Percentiles rank a stretch among this genome's conserved stretches.
Evolutionary conservation across 257 asterid genomes (phyloP).

Genomic region (Solanum chmielewskii): DNA sequence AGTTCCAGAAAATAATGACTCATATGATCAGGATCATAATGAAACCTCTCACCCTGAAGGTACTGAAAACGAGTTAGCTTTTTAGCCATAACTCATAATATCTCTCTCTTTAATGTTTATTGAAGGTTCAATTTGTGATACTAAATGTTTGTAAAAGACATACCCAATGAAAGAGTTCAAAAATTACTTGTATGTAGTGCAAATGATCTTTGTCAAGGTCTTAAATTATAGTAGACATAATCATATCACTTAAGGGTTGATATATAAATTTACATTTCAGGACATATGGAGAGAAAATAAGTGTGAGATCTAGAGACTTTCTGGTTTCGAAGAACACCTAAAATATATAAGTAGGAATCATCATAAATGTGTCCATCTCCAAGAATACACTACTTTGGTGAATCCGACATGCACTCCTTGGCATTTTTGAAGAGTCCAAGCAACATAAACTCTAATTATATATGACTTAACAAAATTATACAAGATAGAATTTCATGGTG

Average conservation of each 20-base stretch:
- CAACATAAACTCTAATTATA: not conserved
- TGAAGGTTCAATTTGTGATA: not conserved
- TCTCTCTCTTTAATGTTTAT: not conserved
- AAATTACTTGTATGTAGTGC: not conserved
- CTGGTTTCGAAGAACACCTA: not conserved
- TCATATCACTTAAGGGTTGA: not conserved
- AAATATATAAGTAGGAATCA: not conserved
- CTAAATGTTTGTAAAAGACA: not conserved
- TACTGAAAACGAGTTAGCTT: constrained; percentile 18
- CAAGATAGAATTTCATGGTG: not conserved
- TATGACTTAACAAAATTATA: not conserved
- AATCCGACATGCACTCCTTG: too few species aligned
- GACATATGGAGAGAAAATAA: not conserved
- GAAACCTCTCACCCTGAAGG: constrained; percentile 88
- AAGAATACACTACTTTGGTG: too few species aligned
- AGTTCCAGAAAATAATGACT: constrained; percentile 50
- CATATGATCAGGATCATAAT: constrained; percentile 65
- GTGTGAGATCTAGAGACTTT: not conserved
- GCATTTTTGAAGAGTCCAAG: too few species aligned
- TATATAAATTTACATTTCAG: not conserved
- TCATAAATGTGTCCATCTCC: not conserved
- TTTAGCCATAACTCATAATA: not conserved
- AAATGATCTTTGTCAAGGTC: not conserved
- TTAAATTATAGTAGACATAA: not conserved
- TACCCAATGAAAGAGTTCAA: not conserved